These are phyloP conservation scores for Pythium apleroticum DNA, from an alignment of 352 stramenopile genomes.

Conservation along the genomic window DNA sequence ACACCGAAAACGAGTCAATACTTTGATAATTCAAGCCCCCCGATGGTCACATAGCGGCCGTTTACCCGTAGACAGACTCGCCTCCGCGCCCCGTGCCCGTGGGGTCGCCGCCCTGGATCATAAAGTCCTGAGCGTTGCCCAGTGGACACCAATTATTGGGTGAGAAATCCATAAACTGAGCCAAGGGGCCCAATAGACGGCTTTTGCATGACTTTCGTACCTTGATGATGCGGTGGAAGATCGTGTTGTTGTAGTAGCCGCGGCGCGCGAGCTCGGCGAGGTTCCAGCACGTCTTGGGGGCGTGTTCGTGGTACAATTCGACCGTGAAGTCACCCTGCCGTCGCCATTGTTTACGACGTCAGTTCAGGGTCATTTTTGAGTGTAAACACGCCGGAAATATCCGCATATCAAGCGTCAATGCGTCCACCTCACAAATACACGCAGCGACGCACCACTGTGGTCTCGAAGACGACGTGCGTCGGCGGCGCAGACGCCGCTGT, in stretches of 20 bases:
- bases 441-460: constrained; percentile 22
- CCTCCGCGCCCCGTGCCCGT: constrained; percentile 92
- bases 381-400: not conserved
- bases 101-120: constrained; percentile 96
- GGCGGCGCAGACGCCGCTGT: constrained; percentile 31
- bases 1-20: not conserved
- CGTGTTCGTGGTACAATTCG: constrained; percentile 93
- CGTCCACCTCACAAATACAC: not conserved
- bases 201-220: constrained; percentile 19
- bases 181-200: not conserved
- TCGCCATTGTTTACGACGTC: not conserved
- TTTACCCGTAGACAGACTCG: constrained; percentile 91
- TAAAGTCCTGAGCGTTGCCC: constrained; percentile 93
- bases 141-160: not conserved
- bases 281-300: constrained; percentile 93
- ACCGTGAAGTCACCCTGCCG: constrained; percentile 87
- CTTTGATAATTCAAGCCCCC: not conserved
- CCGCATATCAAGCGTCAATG: not conserved
- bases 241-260: constrained; percentile 95
- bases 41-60: not conserved
- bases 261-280: constrained; percentile 88
- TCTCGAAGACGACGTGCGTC: constrained; percentile 86
- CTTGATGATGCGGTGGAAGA: constrained; percentile 96
- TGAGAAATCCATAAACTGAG: no score
- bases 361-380: not conserved